Evolutionary conservation across 192 early-diverging fungal genomes (phyloP).

Genomic region (Backusella parvicylindrica): DNA sequence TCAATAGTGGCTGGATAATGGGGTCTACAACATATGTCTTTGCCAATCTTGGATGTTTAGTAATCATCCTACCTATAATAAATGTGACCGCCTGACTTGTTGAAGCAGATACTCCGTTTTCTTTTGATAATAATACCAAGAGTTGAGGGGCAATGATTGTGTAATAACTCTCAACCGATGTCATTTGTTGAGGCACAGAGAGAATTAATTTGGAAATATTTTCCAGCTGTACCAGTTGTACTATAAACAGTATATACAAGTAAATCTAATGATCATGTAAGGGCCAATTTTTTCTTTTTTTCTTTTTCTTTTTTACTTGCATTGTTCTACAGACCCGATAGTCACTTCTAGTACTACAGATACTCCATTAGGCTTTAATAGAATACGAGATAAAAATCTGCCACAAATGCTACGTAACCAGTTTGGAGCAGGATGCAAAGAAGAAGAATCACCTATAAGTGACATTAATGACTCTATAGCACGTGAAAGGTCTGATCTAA

Average conservation of each 20-base stretch:
- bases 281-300: not conserved
- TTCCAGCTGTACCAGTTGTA: constrained; percentile 53
- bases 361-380: constrained; percentile 62
- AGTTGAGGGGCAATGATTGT: constrained; percentile 48
- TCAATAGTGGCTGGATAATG: constrained; percentile 35
- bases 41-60: constrained; percentile 43
- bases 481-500: constrained; percentile 47
- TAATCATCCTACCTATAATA: constrained; percentile 47
- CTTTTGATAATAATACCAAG: constrained; percentile 11
- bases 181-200: constrained; percentile 55
- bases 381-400: constrained; percentile 62
- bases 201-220: constrained; percentile 54
- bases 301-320: constrained; percentile 7
- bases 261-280: not conserved
- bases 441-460: constrained; percentile 52
- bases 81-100: constrained; percentile 44
- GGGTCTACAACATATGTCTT: constrained; percentile 49
- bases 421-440: constrained; percentile 42
- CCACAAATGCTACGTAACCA: constrained; percentile 71
- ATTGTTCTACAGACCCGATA: constrained; percentile 50
- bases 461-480: constrained; percentile 65
- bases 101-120: constrained; percentile 14
- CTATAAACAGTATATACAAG: constrained; percentile 16
- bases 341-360: constrained; percentile 66
- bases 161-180: constrained; percentile 57